phyloP scores from a whole-genome alignment of 805 yeast genomes.

The Metschnikowia orientalis region DNA sequence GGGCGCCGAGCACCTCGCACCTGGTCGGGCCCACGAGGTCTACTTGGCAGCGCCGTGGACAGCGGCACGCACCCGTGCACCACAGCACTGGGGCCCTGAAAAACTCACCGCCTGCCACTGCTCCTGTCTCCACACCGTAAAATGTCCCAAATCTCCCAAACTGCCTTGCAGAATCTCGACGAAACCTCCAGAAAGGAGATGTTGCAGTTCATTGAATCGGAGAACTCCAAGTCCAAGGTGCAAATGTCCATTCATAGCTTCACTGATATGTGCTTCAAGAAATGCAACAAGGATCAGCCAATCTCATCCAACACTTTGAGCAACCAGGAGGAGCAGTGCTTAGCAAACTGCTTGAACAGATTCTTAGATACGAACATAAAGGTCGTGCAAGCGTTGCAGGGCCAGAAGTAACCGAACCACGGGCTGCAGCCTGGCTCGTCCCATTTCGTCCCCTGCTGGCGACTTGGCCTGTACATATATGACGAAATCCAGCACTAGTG shows the following conservation, averaged over 20 bases:
- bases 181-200: conserved; percentile 71
- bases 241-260: conserved; percentile 82
- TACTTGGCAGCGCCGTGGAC: no score
- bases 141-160: conserved; percentile 35
- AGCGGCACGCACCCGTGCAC: conserved; percentile 15
- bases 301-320: conserved; percentile 48
- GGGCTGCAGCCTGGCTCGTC: no score
- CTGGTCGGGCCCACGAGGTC: no score
- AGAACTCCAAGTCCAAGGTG: conserved; percentile 81
- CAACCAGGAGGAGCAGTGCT: conserved; percentile 62
- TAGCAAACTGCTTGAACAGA: conserved; percentile 76
- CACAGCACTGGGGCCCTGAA: background rate
- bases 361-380: conserved; percentile 84
- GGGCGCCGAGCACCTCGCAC: no score
- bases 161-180: conserved; percentile 45
- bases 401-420: conserved; percentile 21
- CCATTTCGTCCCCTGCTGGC: no score
- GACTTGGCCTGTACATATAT: no score
- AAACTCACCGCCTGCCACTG: background rate
- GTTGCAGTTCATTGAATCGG: conserved; percentile 70
- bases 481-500: no score
- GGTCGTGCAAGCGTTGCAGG: conserved; percentile 59
- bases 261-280: conserved; percentile 87
- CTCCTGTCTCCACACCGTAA: background rate
- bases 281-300: conserved; percentile 55